Percentiles rank a stretch among this genome's conserved stretches.
phyloP scores from a whole-genome alignment of 768 basidiomycete genomes.

The Boletellus sp. region DNA sequence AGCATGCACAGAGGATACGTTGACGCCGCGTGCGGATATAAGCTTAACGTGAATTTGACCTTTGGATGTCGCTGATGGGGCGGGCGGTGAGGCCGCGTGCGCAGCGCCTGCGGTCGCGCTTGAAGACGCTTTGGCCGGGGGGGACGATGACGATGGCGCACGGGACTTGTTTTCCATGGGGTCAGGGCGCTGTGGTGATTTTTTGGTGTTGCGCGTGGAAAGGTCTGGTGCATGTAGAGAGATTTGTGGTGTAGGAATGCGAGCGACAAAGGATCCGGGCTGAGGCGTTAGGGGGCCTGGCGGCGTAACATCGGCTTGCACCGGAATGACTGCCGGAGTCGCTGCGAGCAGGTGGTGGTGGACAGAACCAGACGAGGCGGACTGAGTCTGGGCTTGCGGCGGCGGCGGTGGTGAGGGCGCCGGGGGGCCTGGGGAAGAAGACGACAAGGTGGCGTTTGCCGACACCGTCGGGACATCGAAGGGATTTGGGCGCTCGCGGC shows the following conservation, averaged over 20 bases:
- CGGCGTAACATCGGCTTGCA: constrained; percentile 36
- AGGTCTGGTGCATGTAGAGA: constrained; percentile 85
- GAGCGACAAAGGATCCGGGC: constrained; percentile 45
- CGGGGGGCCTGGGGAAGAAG: constrained; percentile 1
- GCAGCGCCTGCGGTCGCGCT: constrained; percentile 16
- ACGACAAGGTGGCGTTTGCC: constrained; percentile 20
- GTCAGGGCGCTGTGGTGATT: constrained; percentile 29
- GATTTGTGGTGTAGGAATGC: constrained; percentile 56
- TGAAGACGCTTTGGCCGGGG: constrained; percentile 35
- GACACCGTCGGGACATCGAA: constrained; percentile 52
- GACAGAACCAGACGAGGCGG: constrained; percentile 15
- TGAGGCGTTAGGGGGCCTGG: constrained; percentile 47
- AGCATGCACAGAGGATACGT: constrained; percentile 59
- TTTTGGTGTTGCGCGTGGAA: constrained; percentile 65
- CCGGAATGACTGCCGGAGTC: constrained; percentile 16
- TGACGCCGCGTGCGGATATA: constrained; percentile 83
- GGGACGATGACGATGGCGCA: constrained; percentile 40
- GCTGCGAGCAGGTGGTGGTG: constrained; percentile 28
- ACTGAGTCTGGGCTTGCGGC: constrained; percentile 6
- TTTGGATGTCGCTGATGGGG: constrained; percentile 38
- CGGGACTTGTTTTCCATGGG: constrained; percentile 36
- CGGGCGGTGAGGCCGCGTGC: constrained; percentile 25
- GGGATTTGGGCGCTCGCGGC: constrained; percentile 52
- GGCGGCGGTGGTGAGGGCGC: constrained; percentile 6
- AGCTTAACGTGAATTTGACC: constrained; percentile 96